phyloP scores from a whole-genome alignment of 1,139 yeast species.

The Waltiozyma sp. region DNA sequence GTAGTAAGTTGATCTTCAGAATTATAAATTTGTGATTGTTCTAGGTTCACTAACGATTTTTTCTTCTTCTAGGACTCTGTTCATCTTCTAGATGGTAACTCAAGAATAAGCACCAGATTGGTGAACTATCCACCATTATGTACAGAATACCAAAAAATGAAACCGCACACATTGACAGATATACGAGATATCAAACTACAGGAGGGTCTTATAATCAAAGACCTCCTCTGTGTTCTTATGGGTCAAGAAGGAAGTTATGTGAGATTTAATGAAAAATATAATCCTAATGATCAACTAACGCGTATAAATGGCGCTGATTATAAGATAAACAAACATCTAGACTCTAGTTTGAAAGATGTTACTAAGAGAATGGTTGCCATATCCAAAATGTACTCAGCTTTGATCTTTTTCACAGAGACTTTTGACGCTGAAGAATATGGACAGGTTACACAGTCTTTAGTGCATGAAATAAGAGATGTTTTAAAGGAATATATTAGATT shows the following conservation, averaged over 20 bases:
- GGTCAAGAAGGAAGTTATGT: constrained; percentile 80
- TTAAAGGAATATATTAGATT: constrained; percentile 35
- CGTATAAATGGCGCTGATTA: constrained; percentile 63
- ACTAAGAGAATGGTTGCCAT: constrained; percentile 47
- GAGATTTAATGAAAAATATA: constrained; percentile 52
- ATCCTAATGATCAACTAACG: constrained; percentile 27
- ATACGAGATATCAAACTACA: constrained; percentile 40
- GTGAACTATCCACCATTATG: constrained; percentile 25
- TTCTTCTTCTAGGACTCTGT: constrained; percentile 13
- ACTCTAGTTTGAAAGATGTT: constrained; percentile 64
- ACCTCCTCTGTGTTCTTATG: constrained; percentile 52
- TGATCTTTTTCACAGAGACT: constrained; percentile 42
- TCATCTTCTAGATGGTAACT: constrained; percentile 5
- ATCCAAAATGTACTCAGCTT: constrained; percentile 53
- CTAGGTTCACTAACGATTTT: too few relatives aligned
- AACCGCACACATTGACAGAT: constrained; percentile 35
- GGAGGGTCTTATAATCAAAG: constrained; percentile 64
- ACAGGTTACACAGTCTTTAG: constrained; percentile 61
- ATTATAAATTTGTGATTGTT: too few relatives aligned
- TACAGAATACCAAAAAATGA: constrained; percentile 21
- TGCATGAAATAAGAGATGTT: constrained; percentile 44
- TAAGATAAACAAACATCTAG: constrained; percentile 60
- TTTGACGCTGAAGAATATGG: constrained; percentile 55
- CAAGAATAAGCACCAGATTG: constrained; percentile 14
- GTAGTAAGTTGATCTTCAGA: not conserved